phyloP scores from a whole-genome alignment of 768 basidiomycete genomes.

The Pulveroboletus frians region DNA sequence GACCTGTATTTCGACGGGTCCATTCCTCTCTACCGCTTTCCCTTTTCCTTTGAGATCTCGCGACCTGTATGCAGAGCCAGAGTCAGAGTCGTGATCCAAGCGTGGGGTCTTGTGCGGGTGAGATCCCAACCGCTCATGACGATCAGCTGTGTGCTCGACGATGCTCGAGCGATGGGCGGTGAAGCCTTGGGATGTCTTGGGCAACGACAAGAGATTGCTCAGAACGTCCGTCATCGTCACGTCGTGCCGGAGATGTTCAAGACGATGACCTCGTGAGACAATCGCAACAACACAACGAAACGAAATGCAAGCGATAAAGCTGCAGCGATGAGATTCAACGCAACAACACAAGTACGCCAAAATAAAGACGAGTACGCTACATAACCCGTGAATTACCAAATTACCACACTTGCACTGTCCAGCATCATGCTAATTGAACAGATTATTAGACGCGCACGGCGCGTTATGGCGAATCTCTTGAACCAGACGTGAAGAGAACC shows the following conservation, averaged over 20 bases:
- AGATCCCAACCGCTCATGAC: slow-evolving; percentile 44
- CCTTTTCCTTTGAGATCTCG: slow-evolving; percentile 28
- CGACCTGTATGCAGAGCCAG: slow-evolving; percentile 59
- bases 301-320: background rate
- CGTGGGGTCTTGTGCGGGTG: slow-evolving; percentile 67
- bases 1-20: slow-evolving; percentile 45
- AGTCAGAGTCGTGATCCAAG: slow-evolving; percentile 61
- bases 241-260: background rate
- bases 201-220: slow-evolving; percentile 38
- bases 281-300: background rate
- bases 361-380: too few species aligned
- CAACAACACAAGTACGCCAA: background rate
- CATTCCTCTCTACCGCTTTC: slow-evolving; percentile 24
- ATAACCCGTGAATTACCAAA: background rate
- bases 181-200: slow-evolving; percentile 49
- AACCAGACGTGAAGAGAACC: background rate
- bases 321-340: background rate
- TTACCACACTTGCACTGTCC: background rate
- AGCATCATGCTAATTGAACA: too few species aligned
- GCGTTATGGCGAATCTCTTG: slow-evolving; percentile 4
- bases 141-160: slow-evolving; percentile 28
- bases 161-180: slow-evolving; percentile 37
- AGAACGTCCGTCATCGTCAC: slow-evolving; percentile 36
- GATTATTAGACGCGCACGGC: background rate
- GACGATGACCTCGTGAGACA: background rate